These are phyloP conservation scores for Garcia nutans DNA, from an alignment of 345 rosid genomes.

Conservation along the genomic window DNA sequence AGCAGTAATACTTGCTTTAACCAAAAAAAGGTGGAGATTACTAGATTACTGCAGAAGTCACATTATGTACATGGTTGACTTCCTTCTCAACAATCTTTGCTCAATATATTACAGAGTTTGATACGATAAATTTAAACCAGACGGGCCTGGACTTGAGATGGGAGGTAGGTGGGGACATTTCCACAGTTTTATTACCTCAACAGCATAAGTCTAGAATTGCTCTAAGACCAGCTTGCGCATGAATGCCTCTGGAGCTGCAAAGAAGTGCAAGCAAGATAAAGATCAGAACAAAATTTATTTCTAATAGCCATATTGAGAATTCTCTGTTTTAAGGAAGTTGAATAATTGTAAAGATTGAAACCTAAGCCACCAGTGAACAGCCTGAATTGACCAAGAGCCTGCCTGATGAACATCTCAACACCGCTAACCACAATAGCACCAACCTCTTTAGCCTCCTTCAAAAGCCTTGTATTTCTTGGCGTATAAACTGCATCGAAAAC, in stretches of 20 bases:
- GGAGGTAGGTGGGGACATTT: background rate
- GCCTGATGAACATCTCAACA: conserved; percentile 67
- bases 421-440: conserved; percentile 56
- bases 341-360: background rate
- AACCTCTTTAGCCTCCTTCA: conserved; percentile 53
- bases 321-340: background rate
- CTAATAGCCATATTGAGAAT: background rate
- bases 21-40: background rate
- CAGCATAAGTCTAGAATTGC: conserved; percentile 28
- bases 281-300: background rate
- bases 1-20: background rate
- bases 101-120: background rate
- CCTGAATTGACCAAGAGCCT: conserved; percentile 55
- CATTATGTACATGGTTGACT: background rate
- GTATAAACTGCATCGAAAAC: conserved; percentile 62
- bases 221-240: conserved; percentile 45
- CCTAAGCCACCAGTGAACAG: conserved; percentile 45
- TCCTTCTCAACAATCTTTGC: background rate
- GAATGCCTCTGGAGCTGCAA: conserved; percentile 47
- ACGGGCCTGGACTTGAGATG: background rate
- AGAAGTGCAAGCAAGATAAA: conserved; percentile 2
- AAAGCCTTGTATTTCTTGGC: conserved; percentile 54
- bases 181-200: conserved; percentile 1
- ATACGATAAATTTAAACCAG: background rate
- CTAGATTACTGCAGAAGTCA: background rate